Evolutionary conservation across 164 flowering plant species (phyloP).

Genomic region (Magnolia kwangsiensis): DNA sequence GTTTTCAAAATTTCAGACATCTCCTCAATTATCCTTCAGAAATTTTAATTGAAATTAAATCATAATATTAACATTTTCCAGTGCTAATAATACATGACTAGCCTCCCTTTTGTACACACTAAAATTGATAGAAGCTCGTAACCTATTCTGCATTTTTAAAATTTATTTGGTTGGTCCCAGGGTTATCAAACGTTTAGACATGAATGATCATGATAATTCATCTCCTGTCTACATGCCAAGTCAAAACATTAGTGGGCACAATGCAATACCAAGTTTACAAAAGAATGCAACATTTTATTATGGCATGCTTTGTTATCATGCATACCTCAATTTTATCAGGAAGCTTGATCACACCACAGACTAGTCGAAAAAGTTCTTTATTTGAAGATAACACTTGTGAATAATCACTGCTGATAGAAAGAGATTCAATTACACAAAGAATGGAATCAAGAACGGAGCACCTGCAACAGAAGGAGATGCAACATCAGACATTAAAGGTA

Average conservation of each 20-base stretch:
- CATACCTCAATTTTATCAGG: slow-evolving; percentile 85
- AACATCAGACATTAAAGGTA: neutral
- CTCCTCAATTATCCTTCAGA: no score
- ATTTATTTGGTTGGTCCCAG: no score
- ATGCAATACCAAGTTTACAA: neutral
- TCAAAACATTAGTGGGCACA: neutral
- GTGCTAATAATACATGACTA: no score
- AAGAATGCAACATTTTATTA: neutral
- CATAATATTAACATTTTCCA: no score
- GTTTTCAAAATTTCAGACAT: no score
- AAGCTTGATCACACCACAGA: slow-evolving; percentile 53
- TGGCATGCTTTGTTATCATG: neutral
- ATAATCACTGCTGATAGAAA: slow-evolving; percentile 52
- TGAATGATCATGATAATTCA: no score
- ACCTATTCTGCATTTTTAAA: no score
- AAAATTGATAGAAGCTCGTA: no score
- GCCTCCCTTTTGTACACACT: no score
- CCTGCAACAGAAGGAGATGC: slow-evolving; percentile 39
- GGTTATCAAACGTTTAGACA: no score
- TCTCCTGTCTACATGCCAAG: no score
- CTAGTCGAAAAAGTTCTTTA: slow-evolving; percentile 50
- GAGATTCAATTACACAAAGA: slow-evolving; percentile 76
- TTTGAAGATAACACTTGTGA: slow-evolving; percentile 58
- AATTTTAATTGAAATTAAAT: no score
- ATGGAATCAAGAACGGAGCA: slow-evolving; percentile 63